Evolutionary conservation across 805 yeast species (phyloP).

Genomic region (Saccharomycopsis javanensis): DNA sequence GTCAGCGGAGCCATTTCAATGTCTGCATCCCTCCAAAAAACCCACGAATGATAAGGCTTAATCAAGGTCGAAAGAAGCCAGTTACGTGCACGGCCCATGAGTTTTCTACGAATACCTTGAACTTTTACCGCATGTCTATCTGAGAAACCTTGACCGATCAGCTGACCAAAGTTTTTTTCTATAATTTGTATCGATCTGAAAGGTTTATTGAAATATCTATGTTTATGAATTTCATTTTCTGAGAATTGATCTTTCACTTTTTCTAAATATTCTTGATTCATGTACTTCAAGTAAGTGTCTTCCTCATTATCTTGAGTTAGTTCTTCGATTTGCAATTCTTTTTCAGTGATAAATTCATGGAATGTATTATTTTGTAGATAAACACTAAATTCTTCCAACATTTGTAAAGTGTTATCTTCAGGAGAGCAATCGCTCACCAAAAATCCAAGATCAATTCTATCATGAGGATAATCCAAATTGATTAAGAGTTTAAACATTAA

Average conservation of each 20-base stretch:
- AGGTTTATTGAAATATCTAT: conserved; percentile 31
- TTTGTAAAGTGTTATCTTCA: conserved; percentile 38
- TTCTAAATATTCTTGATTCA: conserved; percentile 55
- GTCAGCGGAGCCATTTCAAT: conserved; percentile 75
- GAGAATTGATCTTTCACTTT: conserved; percentile 45
- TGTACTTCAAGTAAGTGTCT: conserved; percentile 58
- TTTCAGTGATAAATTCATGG: conserved; percentile 34
- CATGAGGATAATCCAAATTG: conserved; percentile 80
- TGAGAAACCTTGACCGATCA: conserved; percentile 74
- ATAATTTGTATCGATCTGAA: conserved; percentile 74
- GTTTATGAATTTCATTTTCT: conserved; percentile 42
- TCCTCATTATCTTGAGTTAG: conserved; percentile 20
- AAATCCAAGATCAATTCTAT: conserved; percentile 69
- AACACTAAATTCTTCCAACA: conserved; percentile 52
- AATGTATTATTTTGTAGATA: conserved; percentile 66
- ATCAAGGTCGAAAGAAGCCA: conserved; percentile 70
- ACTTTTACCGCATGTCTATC: conserved; percentile 80
- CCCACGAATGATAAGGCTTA: conserved; percentile 83
- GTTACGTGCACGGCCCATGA: conserved; percentile 82
- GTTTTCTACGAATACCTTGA: conserved; percentile 73
- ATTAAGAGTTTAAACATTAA: conserved; percentile 76
- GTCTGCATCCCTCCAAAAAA: conserved; percentile 84
- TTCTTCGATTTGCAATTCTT: conserved; percentile 27
- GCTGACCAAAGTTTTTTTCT: conserved; percentile 76
- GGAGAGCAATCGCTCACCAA: conserved; percentile 68